A percentile compares a stretch with the other conserved stretches of the same genome.
These are phyloP conservation scores for Poa pratensis DNA, from an alignment of 176 grass and related monocot genomes.

Conservation along the genomic window DNA sequence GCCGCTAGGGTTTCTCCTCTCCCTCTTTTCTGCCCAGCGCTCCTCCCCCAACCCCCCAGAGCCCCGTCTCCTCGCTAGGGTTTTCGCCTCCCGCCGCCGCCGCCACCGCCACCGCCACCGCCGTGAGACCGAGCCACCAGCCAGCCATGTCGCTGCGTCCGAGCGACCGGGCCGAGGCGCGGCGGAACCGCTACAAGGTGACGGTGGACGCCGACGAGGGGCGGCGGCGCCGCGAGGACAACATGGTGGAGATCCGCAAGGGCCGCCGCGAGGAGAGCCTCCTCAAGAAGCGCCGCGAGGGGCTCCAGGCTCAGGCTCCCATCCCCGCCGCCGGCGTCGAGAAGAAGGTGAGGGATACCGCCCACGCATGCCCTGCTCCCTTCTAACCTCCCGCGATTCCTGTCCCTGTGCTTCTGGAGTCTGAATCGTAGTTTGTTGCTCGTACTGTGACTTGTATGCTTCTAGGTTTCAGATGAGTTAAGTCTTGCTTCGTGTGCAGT, in stretches of 20 bases:
- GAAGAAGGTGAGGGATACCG: slow-evolving; percentile 69
- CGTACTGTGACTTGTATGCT: background rate
- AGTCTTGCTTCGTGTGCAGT: background rate
- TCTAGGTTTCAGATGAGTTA: background rate
- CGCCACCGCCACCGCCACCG: background rate
- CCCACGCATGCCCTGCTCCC: background rate
- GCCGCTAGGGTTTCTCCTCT: slow-evolving; percentile 73
- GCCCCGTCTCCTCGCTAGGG: slow-evolving; percentile 61
- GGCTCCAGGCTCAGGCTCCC: slow-evolving; percentile 62
- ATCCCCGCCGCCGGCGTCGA: slow-evolving; percentile 59
- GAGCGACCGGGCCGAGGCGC: slow-evolving; percentile 74
- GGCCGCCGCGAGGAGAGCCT: slow-evolving; percentile 92
- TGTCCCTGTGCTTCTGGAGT: background rate
- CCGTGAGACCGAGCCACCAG: background rate
- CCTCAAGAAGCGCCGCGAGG: slow-evolving; percentile 92
- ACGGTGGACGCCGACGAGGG: slow-evolving; percentile 94
- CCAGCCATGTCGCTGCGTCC: slow-evolving; percentile 76
- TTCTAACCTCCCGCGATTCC: background rate
- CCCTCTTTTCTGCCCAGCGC: background rate
- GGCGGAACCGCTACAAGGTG: slow-evolving; percentile 92
- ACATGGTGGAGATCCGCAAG: slow-evolving; percentile 99
- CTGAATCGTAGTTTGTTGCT: background rate
- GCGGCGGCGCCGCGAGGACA: slow-evolving; percentile 88
- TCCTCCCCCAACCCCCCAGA: background rate
- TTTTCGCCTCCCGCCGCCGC: slow-evolving; percentile 45